These are phyloP conservation scores for Draba incana DNA, from an alignment of 345 rosid genomes.

Conservation along the genomic window DNA sequence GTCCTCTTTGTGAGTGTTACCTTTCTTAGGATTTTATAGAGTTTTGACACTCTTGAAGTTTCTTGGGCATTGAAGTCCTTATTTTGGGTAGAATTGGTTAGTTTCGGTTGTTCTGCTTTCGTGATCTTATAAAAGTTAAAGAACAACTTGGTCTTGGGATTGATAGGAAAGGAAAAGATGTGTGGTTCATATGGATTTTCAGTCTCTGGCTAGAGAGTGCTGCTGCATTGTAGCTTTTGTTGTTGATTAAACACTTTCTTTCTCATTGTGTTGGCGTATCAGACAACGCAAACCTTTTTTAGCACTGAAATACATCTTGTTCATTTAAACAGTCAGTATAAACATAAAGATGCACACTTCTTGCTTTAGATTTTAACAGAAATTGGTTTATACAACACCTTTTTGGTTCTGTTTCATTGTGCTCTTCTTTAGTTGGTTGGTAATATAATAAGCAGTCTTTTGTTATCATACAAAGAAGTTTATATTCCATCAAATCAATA, in stretches of 20 bases:
- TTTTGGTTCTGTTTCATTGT: background rate
- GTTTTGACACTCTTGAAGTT: background rate
- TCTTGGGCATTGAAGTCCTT: background rate
- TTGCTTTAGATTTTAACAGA: background rate
- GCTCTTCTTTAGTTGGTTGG: background rate
- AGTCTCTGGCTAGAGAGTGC: constrained; percentile 58
- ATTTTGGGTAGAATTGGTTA: background rate
- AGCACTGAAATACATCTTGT: background rate
- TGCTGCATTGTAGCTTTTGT: constrained; percentile 64
- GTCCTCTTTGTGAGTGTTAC: constrained; percentile 87
- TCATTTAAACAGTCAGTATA: background rate
- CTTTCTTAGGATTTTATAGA: constrained; percentile 51
- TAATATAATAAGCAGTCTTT: background rate
- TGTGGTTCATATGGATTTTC: constrained; percentile 67
- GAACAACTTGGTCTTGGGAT: constrained; percentile 53
- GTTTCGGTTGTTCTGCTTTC: background rate
- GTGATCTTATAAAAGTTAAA: constrained; percentile 39
- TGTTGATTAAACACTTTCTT: constrained; percentile 25
- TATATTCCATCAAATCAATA: background rate
- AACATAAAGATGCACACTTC: background rate
- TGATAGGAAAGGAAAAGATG: constrained; percentile 74
- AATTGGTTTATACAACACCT: background rate
- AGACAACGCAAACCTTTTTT: background rate
- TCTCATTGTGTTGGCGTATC: background rate
- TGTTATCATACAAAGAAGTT: background rate